Conservation (phyloP, 2,329 filamentous ascomycete genomes). For the Biscogniauxia sp. region DNA sequence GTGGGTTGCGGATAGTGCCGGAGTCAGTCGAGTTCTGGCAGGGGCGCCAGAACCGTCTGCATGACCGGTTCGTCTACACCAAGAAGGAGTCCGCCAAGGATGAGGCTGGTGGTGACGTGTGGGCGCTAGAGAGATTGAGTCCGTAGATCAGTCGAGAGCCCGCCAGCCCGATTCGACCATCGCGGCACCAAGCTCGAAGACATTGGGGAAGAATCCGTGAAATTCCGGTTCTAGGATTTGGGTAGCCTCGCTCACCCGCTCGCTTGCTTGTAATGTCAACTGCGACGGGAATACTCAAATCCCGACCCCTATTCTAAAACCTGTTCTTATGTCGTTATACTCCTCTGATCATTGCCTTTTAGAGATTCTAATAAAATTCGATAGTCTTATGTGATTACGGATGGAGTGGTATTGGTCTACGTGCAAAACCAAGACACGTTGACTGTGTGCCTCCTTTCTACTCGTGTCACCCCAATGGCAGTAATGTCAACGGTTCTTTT, state of each 20-base stretch:
- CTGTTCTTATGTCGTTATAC: neutral
- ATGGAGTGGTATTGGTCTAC: neutral
- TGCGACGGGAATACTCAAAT: neutral
- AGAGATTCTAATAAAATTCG: neutral
- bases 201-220: neutral
- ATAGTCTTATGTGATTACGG: neutral
- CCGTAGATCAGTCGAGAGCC: constrained; percentile 46
- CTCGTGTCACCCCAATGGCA: too few species aligned
- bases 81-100: constrained; percentile 47
- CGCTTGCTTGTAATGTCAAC: neutral
- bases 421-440: neutral
- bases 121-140: constrained; percentile 72
- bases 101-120: constrained; percentile 45
- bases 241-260: neutral
- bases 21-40: constrained; percentile 95
- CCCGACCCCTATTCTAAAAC: neutral
- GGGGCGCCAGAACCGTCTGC: constrained; percentile 81
- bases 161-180: neutral
- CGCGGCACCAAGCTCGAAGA: constrained; percentile 1
- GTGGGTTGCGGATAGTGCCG: constrained; percentile 81
- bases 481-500: neutral
- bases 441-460: neutral
- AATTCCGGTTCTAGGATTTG: too few species aligned
- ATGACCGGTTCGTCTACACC: constrained; percentile 89
- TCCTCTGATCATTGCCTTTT: neutral